These are phyloP conservation scores for Rhodotorula sp. DNA, from an alignment of 1,284 basidiomycete species.

Conservation along the genomic window DNA sequence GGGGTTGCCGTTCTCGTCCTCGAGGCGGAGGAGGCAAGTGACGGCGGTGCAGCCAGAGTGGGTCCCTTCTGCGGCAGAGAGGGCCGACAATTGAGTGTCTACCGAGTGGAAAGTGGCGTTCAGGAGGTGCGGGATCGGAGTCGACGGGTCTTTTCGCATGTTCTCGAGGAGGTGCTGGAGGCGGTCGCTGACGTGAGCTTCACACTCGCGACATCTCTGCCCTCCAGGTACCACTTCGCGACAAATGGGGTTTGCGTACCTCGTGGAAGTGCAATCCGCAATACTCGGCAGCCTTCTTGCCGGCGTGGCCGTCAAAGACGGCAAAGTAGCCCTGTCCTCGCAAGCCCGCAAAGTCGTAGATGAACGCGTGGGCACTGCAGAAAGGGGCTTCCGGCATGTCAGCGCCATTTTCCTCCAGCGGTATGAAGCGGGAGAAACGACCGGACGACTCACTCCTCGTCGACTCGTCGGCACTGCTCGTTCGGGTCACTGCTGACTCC, in stretches of 20 bases:
- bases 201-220: neutral
- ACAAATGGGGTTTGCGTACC: conserved; percentile 54
- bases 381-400: neutral
- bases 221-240: no score
- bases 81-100: conserved; percentile 63
- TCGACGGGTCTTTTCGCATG: conserved; percentile 54
- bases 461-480: conserved; percentile 76
- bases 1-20: conserved; percentile 59
- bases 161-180: conserved; percentile 39
- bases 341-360: conserved; percentile 86
- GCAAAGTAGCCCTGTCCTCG: conserved; percentile 96
- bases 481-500: conserved; percentile 81
- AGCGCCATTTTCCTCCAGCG: neutral
- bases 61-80: conserved; percentile 78
- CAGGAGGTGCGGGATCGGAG: conserved; percentile 79
- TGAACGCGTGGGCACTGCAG: conserved; percentile 74
- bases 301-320: conserved; percentile 97
- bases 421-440: no score
- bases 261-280: conserved; percentile 95
- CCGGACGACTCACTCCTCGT: conserved; percentile 71
- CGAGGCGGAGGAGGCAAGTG: conserved; percentile 88
- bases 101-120: conserved; percentile 93
- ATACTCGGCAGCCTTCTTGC: conserved; percentile 98
- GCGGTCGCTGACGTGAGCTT: no score
- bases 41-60: conserved; percentile 97